phyloP scores from a whole-genome alignment of 129 eudicot genomes.

The Rutidosis leptorrhynchoides region DNA sequence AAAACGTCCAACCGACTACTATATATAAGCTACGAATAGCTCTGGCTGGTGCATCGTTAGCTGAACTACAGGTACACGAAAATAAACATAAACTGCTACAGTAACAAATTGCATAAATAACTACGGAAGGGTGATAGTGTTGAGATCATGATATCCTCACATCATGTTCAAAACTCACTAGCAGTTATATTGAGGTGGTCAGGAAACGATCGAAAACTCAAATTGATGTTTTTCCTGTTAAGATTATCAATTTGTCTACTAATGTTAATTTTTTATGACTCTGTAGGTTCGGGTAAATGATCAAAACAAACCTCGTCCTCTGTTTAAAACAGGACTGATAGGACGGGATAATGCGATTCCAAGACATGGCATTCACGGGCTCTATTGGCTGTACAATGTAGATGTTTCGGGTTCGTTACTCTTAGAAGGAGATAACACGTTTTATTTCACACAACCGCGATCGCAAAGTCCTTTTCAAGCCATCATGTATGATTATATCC shows the following conservation, averaged over 20 bases:
- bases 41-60: slow-evolving; percentile 73
- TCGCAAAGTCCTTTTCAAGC: slow-evolving; percentile 69
- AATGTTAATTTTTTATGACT: neutral
- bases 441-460: slow-evolving; percentile 79
- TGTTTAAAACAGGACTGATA: slow-evolving; percentile 68
- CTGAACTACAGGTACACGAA: slow-evolving; percentile 62
- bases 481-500: slow-evolving; percentile 78
- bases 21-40: slow-evolving; percentile 68
- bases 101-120: too few species aligned
- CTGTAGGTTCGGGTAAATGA: slow-evolving; percentile 75
- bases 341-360: slow-evolving; percentile 91
- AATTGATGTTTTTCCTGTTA: neutral
- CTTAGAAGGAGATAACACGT: slow-evolving; percentile 57
- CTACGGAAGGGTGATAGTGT: too few species aligned
- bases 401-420: slow-evolving; percentile 49
- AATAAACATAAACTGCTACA: too few species aligned
- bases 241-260: neutral
- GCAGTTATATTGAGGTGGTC: too few species aligned
- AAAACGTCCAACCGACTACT: slow-evolving; percentile 27
- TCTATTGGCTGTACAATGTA: slow-evolving; percentile 75
- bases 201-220: too few species aligned
- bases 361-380: slow-evolving; percentile 90
- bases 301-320: slow-evolving; percentile 61
- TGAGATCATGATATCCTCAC: too few species aligned
- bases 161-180: too few species aligned